phyloP scores from a whole-genome alignment of 106 monocot genomes.

The Platanthera guangdongensis region DNA sequence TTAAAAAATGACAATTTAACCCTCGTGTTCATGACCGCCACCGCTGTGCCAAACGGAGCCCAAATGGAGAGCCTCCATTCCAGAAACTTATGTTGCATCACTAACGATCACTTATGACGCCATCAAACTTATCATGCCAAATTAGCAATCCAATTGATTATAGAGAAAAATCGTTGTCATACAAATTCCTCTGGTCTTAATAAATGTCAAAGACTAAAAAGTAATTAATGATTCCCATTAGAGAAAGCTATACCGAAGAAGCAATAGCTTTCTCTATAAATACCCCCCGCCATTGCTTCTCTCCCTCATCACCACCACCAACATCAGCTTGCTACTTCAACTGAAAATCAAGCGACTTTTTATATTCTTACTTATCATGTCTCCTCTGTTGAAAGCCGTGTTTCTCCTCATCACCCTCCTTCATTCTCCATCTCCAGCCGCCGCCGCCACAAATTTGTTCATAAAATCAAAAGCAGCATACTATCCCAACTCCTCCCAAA shows the following conservation, averaged over 20 bases:
- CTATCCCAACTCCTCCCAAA: conserved; percentile 40
- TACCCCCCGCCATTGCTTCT: conserved; percentile 1
- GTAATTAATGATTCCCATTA: not conserved
- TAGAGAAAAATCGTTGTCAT: too few relatives aligned
- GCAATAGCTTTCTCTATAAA: conserved; percentile 17
- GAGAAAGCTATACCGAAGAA: not conserved
- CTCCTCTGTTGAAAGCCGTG: conserved; percentile 3
- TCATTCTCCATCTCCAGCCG: conserved; percentile 2
- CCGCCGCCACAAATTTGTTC: conserved; percentile 26
- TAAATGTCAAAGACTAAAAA: conserved; percentile 4
- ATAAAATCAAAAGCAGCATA: conserved; percentile 36
- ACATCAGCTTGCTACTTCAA: not conserved
- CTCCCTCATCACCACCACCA: not conserved
- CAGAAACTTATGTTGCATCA: too few relatives aligned
- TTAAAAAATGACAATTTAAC: too few relatives aligned
- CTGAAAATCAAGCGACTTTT: not conserved
- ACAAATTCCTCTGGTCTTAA: not conserved
- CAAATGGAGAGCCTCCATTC: too few relatives aligned
- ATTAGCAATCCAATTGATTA: too few relatives aligned
- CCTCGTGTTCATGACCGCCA: too few relatives aligned
- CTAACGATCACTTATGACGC: too few relatives aligned
- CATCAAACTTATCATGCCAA: too few relatives aligned
- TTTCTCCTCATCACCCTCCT: conserved; percentile 9
- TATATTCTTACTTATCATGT: conserved; percentile 16
- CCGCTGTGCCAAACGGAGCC: too few relatives aligned